Conservation (phyloP, 495 filamentous ascomycete genomes). For the Penicillium goetzii region DNA sequence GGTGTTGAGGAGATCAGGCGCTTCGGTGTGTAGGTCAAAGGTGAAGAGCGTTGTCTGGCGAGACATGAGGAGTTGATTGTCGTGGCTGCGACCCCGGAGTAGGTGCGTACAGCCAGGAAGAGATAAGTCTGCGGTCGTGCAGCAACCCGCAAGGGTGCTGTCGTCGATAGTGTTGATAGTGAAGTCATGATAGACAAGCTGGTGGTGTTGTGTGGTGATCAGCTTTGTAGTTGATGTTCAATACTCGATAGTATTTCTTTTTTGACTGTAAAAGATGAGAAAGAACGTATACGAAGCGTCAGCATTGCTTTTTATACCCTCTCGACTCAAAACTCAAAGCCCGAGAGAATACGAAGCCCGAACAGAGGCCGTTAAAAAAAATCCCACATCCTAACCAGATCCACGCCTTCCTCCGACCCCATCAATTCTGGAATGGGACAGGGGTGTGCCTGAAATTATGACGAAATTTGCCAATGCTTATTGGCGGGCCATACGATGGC, state of each 20-base stretch:
- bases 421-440: neutral
- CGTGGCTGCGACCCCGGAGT: slow-evolving; percentile 29
- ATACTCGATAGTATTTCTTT: neutral
- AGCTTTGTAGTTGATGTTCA: neutral
- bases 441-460: slow-evolving; percentile 20
- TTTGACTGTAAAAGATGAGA: neutral
- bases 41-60: slow-evolving; percentile 18
- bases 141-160: slow-evolving; percentile 40
- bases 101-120: slow-evolving; percentile 33
- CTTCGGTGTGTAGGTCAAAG: slow-evolving; percentile 27
- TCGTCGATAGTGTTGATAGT: slow-evolving; percentile 32
- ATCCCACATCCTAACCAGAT: neutral
- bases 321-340: neutral
- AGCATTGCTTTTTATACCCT: slow-evolving; percentile 4
- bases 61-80: slow-evolving; percentile 22
- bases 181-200: slow-evolving; percentile 13
- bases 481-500: slow-evolving; percentile 16
- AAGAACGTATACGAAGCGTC: neutral
- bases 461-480: slow-evolving; percentile 13
- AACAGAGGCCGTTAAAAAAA: slow-evolving; percentile 9
- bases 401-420: neutral
- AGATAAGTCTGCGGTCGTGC: slow-evolving; percentile 34
- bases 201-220: neutral
- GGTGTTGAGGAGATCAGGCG: slow-evolving; percentile 45
- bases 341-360: slow-evolving; percentile 10